These are phyloP conservation scores for Saccharomycopsis crataegensis DNA, from an alignment of 1,139 yeast genomes.

Conservation along the genomic window DNA sequence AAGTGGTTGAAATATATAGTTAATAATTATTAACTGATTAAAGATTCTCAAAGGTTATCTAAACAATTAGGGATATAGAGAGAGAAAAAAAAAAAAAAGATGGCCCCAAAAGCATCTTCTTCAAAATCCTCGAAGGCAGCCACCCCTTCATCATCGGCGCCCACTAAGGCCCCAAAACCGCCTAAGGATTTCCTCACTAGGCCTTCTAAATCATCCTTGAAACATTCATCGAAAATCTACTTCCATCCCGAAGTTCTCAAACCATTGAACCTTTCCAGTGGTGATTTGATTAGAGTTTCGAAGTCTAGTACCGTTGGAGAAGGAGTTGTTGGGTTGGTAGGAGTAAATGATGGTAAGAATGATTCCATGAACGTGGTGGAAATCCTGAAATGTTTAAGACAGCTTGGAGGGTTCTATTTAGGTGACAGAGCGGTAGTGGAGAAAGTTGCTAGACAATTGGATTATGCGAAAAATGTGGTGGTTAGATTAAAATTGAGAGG, in stretches of 20 bases:
- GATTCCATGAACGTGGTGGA: constrained; percentile 41
- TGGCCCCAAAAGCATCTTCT: neutral
- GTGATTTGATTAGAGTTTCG: constrained; percentile 45
- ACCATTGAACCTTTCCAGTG: constrained; percentile 45
- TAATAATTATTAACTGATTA: too few relatives aligned
- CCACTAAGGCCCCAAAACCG: constrained; percentile 20
- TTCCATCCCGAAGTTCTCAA: constrained; percentile 47
- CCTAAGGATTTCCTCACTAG: constrained; percentile 48
- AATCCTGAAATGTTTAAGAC: constrained; percentile 42
- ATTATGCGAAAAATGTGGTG: constrained; percentile 33
- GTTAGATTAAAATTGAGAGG: constrained; percentile 28
- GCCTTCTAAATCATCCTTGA: constrained; percentile 35
- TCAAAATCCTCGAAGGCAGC: neutral
- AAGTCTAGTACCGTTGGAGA: constrained; percentile 39
- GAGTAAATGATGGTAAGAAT: constrained; percentile 32
- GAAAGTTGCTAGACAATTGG: constrained; percentile 43
- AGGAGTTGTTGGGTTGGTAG: constrained; percentile 40
- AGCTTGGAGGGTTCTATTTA: constrained; percentile 49
- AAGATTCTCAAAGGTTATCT: too few relatives aligned
- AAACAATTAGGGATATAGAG: too few relatives aligned
- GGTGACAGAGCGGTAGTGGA: constrained; percentile 64
- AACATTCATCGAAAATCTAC: constrained; percentile 35
- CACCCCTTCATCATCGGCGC: neutral
- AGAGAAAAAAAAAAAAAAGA: neutral
- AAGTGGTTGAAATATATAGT: too few relatives aligned